Percentiles rank a stretch among this genome's conserved stretches.
These are phyloP conservation scores for Colletotrichum cuscutae DNA, from an alignment of 2,329 filamentous ascomycete genomes.

Conservation along the genomic window DNA sequence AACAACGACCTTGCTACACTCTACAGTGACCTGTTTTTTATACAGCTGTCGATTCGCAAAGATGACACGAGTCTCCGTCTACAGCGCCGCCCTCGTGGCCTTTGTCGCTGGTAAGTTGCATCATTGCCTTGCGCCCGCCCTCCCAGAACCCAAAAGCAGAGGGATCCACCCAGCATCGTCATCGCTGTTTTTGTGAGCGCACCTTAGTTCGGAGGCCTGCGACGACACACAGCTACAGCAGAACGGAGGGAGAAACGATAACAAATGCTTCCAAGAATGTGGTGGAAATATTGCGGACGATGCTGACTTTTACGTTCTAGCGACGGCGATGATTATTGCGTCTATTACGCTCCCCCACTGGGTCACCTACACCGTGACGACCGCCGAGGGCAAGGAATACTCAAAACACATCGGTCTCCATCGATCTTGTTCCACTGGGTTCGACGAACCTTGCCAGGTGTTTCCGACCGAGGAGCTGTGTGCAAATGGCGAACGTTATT, in stretches of 20 bases:
- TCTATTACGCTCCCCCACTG: conserved; percentile 77
- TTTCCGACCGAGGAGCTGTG: conserved; percentile 79
- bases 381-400: conserved; percentile 56
- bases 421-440: conserved; percentile 78
- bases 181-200: conserved; percentile 7
- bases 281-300: background rate
- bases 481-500: conserved; percentile 71
- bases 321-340: conserved; percentile 76
- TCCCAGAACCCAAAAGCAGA: background rate
- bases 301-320: conserved; percentile 55
- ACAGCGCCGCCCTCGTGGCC: conserved; percentile 53
- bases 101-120: conserved; percentile 54
- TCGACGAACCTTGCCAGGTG: conserved; percentile 65
- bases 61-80: conserved; percentile 58
- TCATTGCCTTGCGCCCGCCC: background rate
- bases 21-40: background rate
- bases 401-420: conserved; percentile 81
- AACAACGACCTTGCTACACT: background rate
- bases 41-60: conserved; percentile 2
- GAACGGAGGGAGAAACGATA: background rate
- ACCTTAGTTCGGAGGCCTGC: background rate
- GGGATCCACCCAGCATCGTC: conserved; percentile 33
- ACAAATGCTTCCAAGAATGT: background rate
- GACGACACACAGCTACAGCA: background rate
- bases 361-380: conserved; percentile 71